Base-by-base conservation (phyloP, 257 asterid genomes). In the Plantago elongata region DNA sequence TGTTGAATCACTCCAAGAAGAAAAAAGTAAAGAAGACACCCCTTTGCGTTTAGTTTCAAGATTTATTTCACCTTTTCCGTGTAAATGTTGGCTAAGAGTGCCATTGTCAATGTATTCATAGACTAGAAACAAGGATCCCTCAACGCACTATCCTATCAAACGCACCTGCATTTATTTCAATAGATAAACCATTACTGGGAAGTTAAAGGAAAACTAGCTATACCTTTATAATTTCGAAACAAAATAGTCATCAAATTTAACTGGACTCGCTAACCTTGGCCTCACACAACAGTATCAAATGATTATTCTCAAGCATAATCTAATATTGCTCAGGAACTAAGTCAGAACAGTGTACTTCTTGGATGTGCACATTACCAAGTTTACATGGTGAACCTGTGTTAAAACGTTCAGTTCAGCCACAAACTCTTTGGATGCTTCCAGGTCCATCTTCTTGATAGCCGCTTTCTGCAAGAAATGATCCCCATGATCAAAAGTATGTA, bases 341-440 rank as follows among this genome's bases (percentile, higher is more conserved):
- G 27, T 49, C 54, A 15, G 11, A 49, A 15, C 3, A 49, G 54
- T 49, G 17, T 17, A 49, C 27, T 34, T 0, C 40, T 34, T 34
- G 40, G 13, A 45, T 13, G 50, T 17, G 37, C 67, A 37, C 54
- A 8, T 63, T 84, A 89, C 97, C 97, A 89, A 81, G 79, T 89
- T 89, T 58, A 87, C 79, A 70, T 89, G 97, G 75, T 89, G 95
- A 66, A 86, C 97, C 30, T 73, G 94, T 0, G 97, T 86, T 76
- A 86, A 73, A 66, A 86, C 95, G 46, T 81, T 89, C 62, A 89
- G 74, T 60, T 89, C 95, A 37, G 97, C 89, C 11, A 89, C 69
- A 66, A 89, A 89, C 57, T 86, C 95, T 74, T 83, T 86, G 12
- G 97, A 76, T 54, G 94, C 97, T 81, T 86, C 86, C 97, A 86